phyloP scores from a whole-genome alignment of 176 grass and related monocot genomes.

The Bonia amplexicaulis region DNA sequence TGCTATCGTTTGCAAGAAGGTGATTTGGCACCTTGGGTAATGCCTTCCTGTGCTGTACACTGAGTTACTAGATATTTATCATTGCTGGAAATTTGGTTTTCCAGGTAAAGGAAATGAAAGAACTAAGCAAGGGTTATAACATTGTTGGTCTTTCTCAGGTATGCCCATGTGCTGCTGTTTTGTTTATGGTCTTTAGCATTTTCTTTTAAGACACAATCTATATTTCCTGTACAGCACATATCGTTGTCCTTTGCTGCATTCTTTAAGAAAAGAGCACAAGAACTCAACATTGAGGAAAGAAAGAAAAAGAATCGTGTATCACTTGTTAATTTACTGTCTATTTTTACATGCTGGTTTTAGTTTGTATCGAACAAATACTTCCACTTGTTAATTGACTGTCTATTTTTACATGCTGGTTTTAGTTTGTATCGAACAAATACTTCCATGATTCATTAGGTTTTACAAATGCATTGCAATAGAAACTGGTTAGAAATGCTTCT shows the following conservation, averaged over 20 bases:
- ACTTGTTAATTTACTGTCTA: no score
- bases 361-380: not conserved
- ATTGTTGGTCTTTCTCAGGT: conserved; percentile 93
- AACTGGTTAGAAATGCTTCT: not conserved
- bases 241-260: not conserved
- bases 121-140: conserved; percentile 69
- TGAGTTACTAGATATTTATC: conserved; percentile 1
- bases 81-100: conserved; percentile 7
- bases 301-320: not conserved
- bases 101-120: conserved; percentile 81
- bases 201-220: no score
- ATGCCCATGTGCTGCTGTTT: not conserved
- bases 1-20: conserved; percentile 75
- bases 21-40: conserved; percentile 15
- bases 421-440: not conserved
- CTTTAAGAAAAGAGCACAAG: not conserved
- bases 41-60: not conserved
- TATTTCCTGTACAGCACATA: not conserved
- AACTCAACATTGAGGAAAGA: not conserved
- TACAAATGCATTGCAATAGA: not conserved
- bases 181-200: no score
- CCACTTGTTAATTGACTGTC: no score
- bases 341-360: not conserved
- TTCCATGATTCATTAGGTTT: not conserved
- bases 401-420: not conserved